These are phyloP conservation scores for Talaromyces verruculosus DNA, from an alignment of 2,329 filamentous ascomycete genomes.

Conservation along the genomic window DNA sequence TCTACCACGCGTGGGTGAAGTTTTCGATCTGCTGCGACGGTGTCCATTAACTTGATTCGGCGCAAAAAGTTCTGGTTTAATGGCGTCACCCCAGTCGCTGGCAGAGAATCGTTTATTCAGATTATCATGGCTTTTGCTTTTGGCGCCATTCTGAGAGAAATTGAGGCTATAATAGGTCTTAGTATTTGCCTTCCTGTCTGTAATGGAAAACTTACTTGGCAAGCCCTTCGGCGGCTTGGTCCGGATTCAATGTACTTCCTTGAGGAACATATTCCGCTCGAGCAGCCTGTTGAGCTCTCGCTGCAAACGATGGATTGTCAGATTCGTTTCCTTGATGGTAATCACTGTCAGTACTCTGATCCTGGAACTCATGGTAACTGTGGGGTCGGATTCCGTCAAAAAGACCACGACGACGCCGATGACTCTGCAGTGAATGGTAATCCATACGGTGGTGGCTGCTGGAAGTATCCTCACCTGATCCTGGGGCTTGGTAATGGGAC, in stretches of 20 bases:
- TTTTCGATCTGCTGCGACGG: slow-evolving; percentile 23
- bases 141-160: slow-evolving; percentile 26
- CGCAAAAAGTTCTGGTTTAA: slow-evolving; percentile 41
- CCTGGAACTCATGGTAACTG: slow-evolving; percentile 24
- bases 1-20: slow-evolving; percentile 25
- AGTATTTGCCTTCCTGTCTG: not conserved
- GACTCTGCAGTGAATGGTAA: slow-evolving; percentile 17
- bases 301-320: slow-evolving; percentile 29
- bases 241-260: not conserved
- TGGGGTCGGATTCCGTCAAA: slow-evolving; percentile 25
- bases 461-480: slow-evolving; percentile 35
- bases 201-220: slow-evolving; percentile 1
- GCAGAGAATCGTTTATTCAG: slow-evolving; percentile 44
- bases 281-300: slow-evolving; percentile 11
- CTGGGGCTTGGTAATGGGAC: slow-evolving; percentile 28
- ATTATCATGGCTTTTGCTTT: slow-evolving; percentile 37
- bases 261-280: slow-evolving; percentile 1
- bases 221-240: slow-evolving; percentile 8
- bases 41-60: slow-evolving; percentile 31
- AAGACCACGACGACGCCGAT: slow-evolving; percentile 21
- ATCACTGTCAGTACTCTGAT: slow-evolving; percentile 31
- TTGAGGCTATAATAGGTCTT: slow-evolving; percentile 6
- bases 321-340: slow-evolving; percentile 29
- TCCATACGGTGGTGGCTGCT: slow-evolving; percentile 20
- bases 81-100: slow-evolving; percentile 42